These are phyloP conservation scores for Bocquillonia castaneifolia DNA, from an alignment of 441 rosid genomes.

Conservation along the genomic window DNA sequence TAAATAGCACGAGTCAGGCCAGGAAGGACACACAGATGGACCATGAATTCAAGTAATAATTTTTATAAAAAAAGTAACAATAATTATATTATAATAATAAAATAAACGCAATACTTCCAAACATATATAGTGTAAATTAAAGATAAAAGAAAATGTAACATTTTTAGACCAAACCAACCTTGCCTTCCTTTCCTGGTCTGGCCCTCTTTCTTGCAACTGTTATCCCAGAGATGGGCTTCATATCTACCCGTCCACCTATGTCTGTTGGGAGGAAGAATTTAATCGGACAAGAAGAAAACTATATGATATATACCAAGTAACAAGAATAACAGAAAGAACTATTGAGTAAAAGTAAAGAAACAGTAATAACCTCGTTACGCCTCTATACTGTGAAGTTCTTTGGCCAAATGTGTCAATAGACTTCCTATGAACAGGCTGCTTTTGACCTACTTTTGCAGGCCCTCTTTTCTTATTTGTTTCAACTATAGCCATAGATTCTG, in stretches of 20 bases:
- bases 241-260: constrained; percentile 96
- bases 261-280: constrained; percentile 28
- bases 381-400: constrained; percentile 95
- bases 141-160: no score
- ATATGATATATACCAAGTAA: neutral
- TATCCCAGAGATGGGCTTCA: constrained; percentile 98
- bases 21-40: constrained; percentile 14
- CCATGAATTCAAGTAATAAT: constrained; percentile 22
- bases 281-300: neutral
- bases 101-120: constrained; percentile 29
- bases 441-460: constrained; percentile 43
- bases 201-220: constrained; percentile 98
- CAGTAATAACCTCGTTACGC: constrained; percentile 70
- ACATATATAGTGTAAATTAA: neutral
- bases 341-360: neutral
- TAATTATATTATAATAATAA: no score
- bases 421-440: constrained; percentile 80
- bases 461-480: constrained; percentile 66
- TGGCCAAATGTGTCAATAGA: constrained; percentile 95
- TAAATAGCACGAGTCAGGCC: constrained; percentile 30
- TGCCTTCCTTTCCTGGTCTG: constrained; percentile 97
- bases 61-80: no score
- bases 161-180: constrained; percentile 78
- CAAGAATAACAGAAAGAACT: neutral
- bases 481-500: constrained; percentile 40